phyloP scores from a whole-genome alignment of 2,329 filamentous ascomycete genomes.

The Ilyonectria destructans region DNA sequence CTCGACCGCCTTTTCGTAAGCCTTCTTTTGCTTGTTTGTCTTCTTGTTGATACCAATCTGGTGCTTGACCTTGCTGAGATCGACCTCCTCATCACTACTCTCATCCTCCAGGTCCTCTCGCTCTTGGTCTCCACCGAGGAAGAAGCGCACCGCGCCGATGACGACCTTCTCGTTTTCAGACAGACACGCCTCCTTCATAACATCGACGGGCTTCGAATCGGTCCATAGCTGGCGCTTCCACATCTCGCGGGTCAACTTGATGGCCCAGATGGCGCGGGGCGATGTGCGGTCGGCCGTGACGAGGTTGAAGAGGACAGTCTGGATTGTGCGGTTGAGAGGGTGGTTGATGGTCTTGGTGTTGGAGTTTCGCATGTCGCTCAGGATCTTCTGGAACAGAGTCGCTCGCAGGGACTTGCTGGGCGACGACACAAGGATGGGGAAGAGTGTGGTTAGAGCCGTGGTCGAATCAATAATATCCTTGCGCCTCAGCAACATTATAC shows the following conservation, averaged over 20 bases:
- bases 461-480: slow-evolving; percentile 94
- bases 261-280: slow-evolving; percentile 92
- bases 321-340: slow-evolving; percentile 91
- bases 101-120: slow-evolving; percentile 94
- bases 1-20: slow-evolving; percentile 85
- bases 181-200: slow-evolving; percentile 95
- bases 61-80: slow-evolving; percentile 87
- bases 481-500: slow-evolving; percentile 87
- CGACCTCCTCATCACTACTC: slow-evolving; percentile 84
- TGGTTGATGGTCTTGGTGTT: slow-evolving; percentile 94
- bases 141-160: slow-evolving; percentile 90
- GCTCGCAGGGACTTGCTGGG: slow-evolving; percentile 90
- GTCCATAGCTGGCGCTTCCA: slow-evolving; percentile 99
- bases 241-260: slow-evolving; percentile 94
- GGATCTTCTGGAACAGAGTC: slow-evolving; percentile 89
- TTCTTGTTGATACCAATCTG: slow-evolving; percentile 97
- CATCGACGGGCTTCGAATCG: slow-evolving; percentile 93
- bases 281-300: slow-evolving; percentile 89
- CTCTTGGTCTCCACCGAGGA: slow-evolving; percentile 96
- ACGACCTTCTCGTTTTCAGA: slow-evolving; percentile 95
- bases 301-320: slow-evolving; percentile 93
- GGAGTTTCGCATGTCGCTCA: slow-evolving; percentile 89
- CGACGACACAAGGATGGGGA: slow-evolving; percentile 93
- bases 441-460: slow-evolving; percentile 89
- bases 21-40: slow-evolving; percentile 87